phyloP scores from a whole-genome alignment of 2,329 filamentous ascomycete species.

The Verticillium klebahnii region DNA sequence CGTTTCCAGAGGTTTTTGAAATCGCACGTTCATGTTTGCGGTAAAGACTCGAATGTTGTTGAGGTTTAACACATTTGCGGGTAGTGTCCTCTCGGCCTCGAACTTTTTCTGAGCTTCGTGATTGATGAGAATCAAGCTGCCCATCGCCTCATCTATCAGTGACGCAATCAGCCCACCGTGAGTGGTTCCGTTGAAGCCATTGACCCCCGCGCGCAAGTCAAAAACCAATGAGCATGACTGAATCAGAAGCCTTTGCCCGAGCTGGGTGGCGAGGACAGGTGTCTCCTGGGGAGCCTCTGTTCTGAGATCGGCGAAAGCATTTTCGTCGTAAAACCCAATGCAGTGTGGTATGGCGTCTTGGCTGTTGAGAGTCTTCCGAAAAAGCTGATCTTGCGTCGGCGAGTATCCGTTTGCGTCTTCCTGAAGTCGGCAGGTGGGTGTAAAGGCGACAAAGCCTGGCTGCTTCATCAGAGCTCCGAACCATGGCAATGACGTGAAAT shows the following conservation, averaged over 20 bases:
- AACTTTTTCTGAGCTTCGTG: conserved; percentile 8
- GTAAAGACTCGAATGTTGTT: conserved; percentile 7
- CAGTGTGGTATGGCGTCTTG: conserved; percentile 15
- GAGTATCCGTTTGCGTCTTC: not conserved
- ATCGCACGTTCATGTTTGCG: conserved; percentile 12
- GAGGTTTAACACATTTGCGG: conserved; percentile 2
- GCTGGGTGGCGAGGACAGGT: not conserved
- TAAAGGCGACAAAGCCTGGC: not conserved
- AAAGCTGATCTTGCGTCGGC: conserved; percentile 11
- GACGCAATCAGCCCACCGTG: conserved; percentile 20
- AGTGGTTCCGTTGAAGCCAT: conserved; percentile 18
- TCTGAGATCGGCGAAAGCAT: not conserved
- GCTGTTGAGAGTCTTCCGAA: conserved; percentile 9
- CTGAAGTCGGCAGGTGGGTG: not conserved
- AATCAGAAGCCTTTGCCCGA: conserved; percentile 10
- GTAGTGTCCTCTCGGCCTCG: conserved; percentile 6
- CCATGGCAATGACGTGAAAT: conserved; percentile 10
- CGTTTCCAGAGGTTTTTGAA: conserved; percentile 12
- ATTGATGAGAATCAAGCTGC: conserved; percentile 17
- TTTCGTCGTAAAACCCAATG: conserved; percentile 15
- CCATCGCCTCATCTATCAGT: conserved; percentile 24
- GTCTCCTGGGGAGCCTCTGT: too few relatives aligned
- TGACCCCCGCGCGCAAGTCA: conserved; percentile 17
- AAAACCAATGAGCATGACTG: conserved; percentile 13
- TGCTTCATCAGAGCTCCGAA: conserved; percentile 3